Evolutionary conservation across 2,329 filamentous ascomycete genomes (phyloP), one percentile per base, ranked within the genome.

Genomic region (Aspergillus terreus): DNA sequence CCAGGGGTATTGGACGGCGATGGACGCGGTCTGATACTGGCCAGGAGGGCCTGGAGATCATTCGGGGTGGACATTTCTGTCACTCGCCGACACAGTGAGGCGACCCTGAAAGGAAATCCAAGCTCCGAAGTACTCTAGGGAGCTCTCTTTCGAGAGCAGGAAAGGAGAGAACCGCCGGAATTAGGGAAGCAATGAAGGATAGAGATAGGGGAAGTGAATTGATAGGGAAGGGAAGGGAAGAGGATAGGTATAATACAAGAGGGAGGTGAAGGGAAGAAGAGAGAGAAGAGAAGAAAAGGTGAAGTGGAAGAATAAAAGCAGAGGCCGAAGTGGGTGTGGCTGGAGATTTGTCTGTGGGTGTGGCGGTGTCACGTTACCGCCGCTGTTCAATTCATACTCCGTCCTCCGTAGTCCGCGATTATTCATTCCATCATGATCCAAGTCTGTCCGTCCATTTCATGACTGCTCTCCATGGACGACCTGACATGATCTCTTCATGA

Each of bases 51-150:
- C 63, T 76, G 73, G 51, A 77, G 63, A 66, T 77, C 72, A 53
- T 68, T 71, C 52, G 71, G 70, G 63, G 70, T 71, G 56, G 74
- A 76, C 74, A 76, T 76, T 73, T 71, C 72, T 72, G 70, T 64
- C 69, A 57, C 65, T 63, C 65, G 63, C 64, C 64, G 53, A 49
- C 48, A 27, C 50, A 54, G 46, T 51, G 51, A 60, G 61, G 58
- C 63, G 63, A 66, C 64, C 62, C 62, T 60, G 57, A 63, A 60
- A 57, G 50, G 54, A 57, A 58, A 54, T 55, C 55, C 59, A 61
- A 67, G 61, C 62, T 64, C 54, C 42, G 41, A 47, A 45, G 43
- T 61, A 57, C 58, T 63, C 55, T 60, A 50, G 42, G 27, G 44
- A 65, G 64, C 66, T 67, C 66, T 68, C 64, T 66, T 65, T 63